Evolutionary conservation across 805 yeast genomes (phyloP).

Genomic region (Candida qinlingensis): DNA sequence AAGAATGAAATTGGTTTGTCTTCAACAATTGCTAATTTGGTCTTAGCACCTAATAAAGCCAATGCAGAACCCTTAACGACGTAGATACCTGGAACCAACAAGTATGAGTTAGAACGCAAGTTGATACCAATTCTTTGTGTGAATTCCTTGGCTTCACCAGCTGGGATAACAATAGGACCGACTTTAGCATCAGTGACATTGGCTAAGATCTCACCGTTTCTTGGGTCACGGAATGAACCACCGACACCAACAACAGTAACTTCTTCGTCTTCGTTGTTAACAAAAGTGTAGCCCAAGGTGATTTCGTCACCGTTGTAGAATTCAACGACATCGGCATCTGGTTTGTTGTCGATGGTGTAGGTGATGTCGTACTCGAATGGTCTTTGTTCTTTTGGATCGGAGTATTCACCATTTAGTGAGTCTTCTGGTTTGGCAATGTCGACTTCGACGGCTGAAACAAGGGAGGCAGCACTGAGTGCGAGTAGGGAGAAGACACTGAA

Average conservation of each 20-base stretch:
- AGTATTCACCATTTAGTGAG: constrained; percentile 12
- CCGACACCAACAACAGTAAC: constrained; percentile 61
- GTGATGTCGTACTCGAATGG: constrained; percentile 43
- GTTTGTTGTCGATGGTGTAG: constrained; percentile 44
- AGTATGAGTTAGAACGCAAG: constrained; percentile 50
- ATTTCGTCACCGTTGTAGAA: constrained; percentile 48
- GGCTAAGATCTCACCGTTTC: constrained; percentile 43
- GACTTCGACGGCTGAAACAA: constrained; percentile 14
- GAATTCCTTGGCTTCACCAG: constrained; percentile 46
- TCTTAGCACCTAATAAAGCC: constrained; percentile 50
- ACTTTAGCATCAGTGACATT: constrained; percentile 62
- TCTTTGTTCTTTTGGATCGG: constrained; percentile 24
- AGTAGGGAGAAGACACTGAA: constrained; percentile 13
- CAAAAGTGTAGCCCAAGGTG: constrained; percentile 45
- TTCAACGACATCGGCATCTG: constrained; percentile 31
- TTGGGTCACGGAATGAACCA: constrained; percentile 56
- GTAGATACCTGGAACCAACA: constrained; percentile 55
- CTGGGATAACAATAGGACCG: constrained; percentile 51
- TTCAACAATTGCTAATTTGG: constrained; percentile 49
- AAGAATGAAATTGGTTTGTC: constrained; percentile 67
- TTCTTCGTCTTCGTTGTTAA: constrained; percentile 46
- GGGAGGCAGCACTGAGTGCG: constrained; percentile 10
- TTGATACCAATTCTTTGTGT: constrained; percentile 56
- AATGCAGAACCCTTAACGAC: constrained; percentile 44
- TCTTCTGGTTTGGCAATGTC: constrained; percentile 15